These are phyloP conservation scores for Dothiorella sarmentorum DNA, from an alignment of 2,329 filamentous ascomycete genomes.

Conservation along the genomic window DNA sequence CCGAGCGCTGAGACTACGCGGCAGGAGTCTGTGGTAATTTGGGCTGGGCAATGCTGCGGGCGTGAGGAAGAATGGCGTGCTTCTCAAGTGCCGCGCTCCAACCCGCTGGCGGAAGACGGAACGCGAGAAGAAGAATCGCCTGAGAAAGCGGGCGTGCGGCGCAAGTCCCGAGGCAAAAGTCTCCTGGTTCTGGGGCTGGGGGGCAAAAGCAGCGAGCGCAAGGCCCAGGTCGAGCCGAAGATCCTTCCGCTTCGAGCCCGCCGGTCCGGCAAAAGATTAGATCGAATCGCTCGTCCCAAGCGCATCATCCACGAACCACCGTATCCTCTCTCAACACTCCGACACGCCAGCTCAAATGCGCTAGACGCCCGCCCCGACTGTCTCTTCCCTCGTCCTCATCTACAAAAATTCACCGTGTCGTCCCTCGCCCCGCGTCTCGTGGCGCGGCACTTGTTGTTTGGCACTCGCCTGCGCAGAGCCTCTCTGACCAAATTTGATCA, in stretches of 20 bases:
- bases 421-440: constrained; percentile 9
- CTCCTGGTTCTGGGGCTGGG: neutral
- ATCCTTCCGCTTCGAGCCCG: neutral
- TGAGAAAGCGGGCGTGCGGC: neutral
- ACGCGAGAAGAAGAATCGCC: neutral
- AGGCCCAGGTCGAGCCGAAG: neutral
- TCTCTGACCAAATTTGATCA: constrained; percentile 17
- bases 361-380: constrained; percentile 1
- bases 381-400: neutral
- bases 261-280: constrained; percentile 6
- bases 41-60: neutral
- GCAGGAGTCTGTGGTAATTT: neutral
- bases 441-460: constrained; percentile 15
- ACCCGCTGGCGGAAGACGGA: constrained; percentile 5
- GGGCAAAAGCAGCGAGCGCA: constrained; percentile 4
- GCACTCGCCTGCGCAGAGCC: constrained; percentile 7
- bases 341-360: constrained; percentile 9
- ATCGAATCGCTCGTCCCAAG: neutral
- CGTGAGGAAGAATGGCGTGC: neutral
- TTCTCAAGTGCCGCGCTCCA: neutral
- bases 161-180: neutral
- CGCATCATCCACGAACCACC: neutral
- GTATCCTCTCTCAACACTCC: constrained; percentile 12
- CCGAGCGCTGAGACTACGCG: neutral
- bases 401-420: constrained; percentile 14